Base-by-base conservation (phyloP, 2,329 filamentous ascomycete genomes). In the Pseudogymnoascus sp. region DNA sequence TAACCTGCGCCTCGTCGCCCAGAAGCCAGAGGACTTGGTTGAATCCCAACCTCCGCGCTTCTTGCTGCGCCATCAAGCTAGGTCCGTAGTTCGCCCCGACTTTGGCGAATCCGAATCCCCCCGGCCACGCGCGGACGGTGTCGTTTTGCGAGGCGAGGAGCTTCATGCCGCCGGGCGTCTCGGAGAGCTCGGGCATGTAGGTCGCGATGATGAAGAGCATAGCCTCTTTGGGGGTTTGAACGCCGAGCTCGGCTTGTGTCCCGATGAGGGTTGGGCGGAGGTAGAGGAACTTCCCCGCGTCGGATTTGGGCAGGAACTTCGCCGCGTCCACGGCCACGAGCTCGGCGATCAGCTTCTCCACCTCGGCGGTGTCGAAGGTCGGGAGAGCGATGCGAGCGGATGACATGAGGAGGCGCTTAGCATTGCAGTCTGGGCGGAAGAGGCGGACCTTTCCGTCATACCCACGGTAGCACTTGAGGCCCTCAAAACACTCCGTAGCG, bases 11-110 rank as follows among this genome's bases (percentile, higher is more conserved):
- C 69, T 93, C 82, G 43, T 84, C 76, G 1, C 92, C 92, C 72
- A 96, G 95, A 61, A 97, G 82, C 93, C 93, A 97, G n/a, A 97
- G 83, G 64, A 97, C 89, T 81, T 97, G 93, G 73, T 93, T 85
- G 77, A 86, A 97, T 0, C 93, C 93, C 43, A 84, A 78, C 10
- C 79, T 79, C 64, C 86, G 80, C 2, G 93, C 93, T 75, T 93
- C 89, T 16, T 83, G 82, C 60, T 92, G 92, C 3, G 91, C 90
- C 63, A 91, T 81, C 63, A 97, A 81, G 19, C 85, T 88, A 16
- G 93, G 93, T 0, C 93, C 93, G 76, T 96, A 97, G 80, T 96
- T 97, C 66, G 93, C 93, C 63, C 93, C 93, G 36, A 97, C 85
- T 78, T 97, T 97, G 66, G 92, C 92, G 73, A 89, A 93, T 0